Base-by-base conservation (phyloP, 2,329 filamentous ascomycete genomes). In the Claviceps sp. region DNA sequence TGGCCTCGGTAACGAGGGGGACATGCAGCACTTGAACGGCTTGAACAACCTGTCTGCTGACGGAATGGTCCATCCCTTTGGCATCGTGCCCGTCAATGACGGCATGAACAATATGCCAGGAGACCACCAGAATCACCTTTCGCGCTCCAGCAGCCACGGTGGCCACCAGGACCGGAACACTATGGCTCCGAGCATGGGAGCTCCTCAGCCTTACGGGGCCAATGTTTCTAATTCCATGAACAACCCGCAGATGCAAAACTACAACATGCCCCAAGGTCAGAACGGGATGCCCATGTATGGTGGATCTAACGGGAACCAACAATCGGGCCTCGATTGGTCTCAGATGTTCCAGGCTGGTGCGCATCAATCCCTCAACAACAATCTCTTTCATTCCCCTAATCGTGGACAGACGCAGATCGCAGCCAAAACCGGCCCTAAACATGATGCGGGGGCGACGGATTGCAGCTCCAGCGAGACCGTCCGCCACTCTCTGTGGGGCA, bases 281-380 rank as follows among this genome's bases (percentile, higher is more conserved):
- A 82, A 80, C 63, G 79, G 79, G 63, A 77, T 82, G 74, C 76
- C 76, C 56, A 80, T 81, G 72, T 81, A 81, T 67, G 74, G 72
- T 63, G 73, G 72, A 64, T 77, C 78, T 60, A 77, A 76, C 69
- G 70, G 75, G 68, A 76, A 76, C 67, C 79, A 82, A 70, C 74
- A 78, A 70, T 72, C 75, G 65, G 70, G 76, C 72, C 72, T 85
- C 72, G 84, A 88, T 71, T 88, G 85, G 85, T 78, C 83, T 63
- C 78, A 84, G 66, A 85, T 88, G 81, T 87, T 87, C 73, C 84
- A 83, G 72, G 70, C 82, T 72, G 82, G 81, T 77, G 75, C 79
- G 72, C 79, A 84, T 69, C 73, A 81, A 70, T 73, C 75, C 68
- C 77, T 78, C 73, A 78, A 74, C 70, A 72, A 72, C 74, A 76